These are phyloP conservation scores for Globisporangium iwayamae DNA, from an alignment of 352 stramenopile species.

Conservation along the genomic window DNA sequence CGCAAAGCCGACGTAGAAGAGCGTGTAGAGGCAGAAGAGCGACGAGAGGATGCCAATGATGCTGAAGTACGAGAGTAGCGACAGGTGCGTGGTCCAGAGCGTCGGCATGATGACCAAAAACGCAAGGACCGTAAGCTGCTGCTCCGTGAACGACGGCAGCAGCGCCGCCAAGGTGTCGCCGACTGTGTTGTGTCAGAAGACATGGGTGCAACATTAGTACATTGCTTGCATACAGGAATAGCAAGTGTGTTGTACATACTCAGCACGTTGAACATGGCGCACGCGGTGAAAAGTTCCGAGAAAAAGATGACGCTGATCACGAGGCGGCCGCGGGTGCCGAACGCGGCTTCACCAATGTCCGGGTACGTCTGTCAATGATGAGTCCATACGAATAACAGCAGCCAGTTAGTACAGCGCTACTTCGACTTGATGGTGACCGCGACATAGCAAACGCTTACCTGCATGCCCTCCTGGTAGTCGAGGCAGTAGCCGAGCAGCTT, in stretches of 20 bases:
- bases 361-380: constrained; percentile 49
- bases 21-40: constrained; percentile 68
- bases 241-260: constrained; percentile 35
- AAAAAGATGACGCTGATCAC: constrained; percentile 82
- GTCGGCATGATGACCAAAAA: constrained; percentile 77
- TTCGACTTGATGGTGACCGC: no score
- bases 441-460: constrained; percentile 16
- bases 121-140: constrained; percentile 60
- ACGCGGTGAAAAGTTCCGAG: constrained; percentile 75
- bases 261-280: constrained; percentile 75
- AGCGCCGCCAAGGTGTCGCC: constrained; percentile 72
- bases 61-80: constrained; percentile 82
- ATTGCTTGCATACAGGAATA: neutral
- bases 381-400: neutral
- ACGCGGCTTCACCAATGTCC: constrained; percentile 80
- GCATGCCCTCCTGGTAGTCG: constrained; percentile 79
- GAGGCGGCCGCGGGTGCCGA: constrained; percentile 63
- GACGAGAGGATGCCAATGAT: constrained; percentile 84
- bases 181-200: constrained; percentile 31
- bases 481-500: constrained; percentile 82
- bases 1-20: constrained; percentile 74
- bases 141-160: constrained; percentile 56
- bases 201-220: neutral
- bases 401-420: neutral
- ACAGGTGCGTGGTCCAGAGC: constrained; percentile 78